Evolutionary conservation across 805 yeast species (phyloP).

Genomic region (Candida insectorum): DNA sequence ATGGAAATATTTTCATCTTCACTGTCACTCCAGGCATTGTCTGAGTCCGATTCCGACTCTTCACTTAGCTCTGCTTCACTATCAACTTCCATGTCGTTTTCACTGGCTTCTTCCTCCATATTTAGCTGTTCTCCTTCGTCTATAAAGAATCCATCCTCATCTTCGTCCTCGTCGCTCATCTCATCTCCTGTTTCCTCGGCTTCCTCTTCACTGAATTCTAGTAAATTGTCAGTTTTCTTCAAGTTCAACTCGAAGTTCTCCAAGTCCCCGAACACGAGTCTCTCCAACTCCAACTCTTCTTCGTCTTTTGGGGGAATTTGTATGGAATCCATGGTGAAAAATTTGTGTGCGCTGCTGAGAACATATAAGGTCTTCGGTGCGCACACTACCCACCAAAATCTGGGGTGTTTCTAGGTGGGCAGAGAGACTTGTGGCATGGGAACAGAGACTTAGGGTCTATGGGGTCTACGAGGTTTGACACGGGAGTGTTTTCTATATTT

Average conservation of each 20-base stretch:
- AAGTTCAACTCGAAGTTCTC: slow-evolving; percentile 69
- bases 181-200: slow-evolving; percentile 26
- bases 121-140: slow-evolving; percentile 36
- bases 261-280: slow-evolving; percentile 84
- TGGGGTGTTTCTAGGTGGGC: too few relatives aligned
- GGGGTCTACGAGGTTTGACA: too few relatives aligned
- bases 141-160: slow-evolving; percentile 39
- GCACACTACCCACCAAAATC: too few relatives aligned
- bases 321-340: slow-evolving; percentile 12
- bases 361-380: too few relatives aligned
- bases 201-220: slow-evolving; percentile 40
- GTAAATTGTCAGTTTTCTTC: slow-evolving; percentile 57
- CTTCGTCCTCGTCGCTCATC: slow-evolving; percentile 25
- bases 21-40: slow-evolving; percentile 74
- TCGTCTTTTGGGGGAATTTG: slow-evolving; percentile 69
- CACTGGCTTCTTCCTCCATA: slow-evolving; percentile 21
- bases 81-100: slow-evolving; percentile 15
- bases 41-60: slow-evolving; percentile 18
- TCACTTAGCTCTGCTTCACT: slow-evolving; percentile 5
- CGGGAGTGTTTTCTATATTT: too few relatives aligned
- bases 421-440: too few relatives aligned
- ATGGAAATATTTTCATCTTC: slow-evolving; percentile 78
- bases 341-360: too few relatives aligned
- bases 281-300: slow-evolving; percentile 78
- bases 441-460: too few relatives aligned